A percentile compares a stretch with the other conserved stretches of the same genome.
These are phyloP conservation scores for Umbelopsis sp. DNA, from an alignment of 192 early-diverging fungal genomes.

Conservation along the genomic window DNA sequence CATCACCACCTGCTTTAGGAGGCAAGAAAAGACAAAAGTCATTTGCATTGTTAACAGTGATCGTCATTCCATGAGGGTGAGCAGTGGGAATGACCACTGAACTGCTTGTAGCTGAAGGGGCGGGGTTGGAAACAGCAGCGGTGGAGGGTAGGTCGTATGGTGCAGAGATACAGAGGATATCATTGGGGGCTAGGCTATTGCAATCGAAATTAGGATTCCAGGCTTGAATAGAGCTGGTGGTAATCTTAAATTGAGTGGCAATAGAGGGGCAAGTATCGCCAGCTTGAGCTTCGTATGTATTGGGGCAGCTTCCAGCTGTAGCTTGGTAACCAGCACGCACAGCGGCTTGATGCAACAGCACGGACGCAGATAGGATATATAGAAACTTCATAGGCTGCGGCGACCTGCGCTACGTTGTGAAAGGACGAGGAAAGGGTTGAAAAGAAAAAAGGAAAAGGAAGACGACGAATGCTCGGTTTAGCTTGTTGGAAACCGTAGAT, in stretches of 20 bases:
- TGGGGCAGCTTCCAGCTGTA: constrained; percentile 9
- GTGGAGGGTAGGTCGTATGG: background rate
- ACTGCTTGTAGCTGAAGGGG: background rate
- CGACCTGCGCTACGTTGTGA: constrained; percentile 13
- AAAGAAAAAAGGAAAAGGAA: background rate
- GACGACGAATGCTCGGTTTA: background rate
- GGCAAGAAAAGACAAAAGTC: constrained; percentile 41
- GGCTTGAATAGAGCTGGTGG: background rate
- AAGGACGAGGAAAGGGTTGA: background rate
- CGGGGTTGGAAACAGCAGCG: background rate
- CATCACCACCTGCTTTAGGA: constrained; percentile 24
- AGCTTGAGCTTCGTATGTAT: constrained; percentile 1
- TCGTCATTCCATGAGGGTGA: constrained; percentile 19
- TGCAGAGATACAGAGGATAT: constrained; percentile 3
- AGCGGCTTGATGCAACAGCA: constrained; percentile 13
- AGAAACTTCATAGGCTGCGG: constrained; percentile 6
- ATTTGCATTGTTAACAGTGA: constrained; percentile 18
- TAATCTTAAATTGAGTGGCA: background rate
- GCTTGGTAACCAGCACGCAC: constrained; percentile 10
- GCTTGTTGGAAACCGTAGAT: background rate
- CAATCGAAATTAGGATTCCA: constrained; percentile 5
- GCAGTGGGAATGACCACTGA: background rate
- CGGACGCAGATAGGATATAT: constrained; percentile 11
- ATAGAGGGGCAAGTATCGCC: constrained; percentile 3
- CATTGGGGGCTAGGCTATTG: background rate